Evolutionary conservation across 768 basidiomycete species (phyloP).

Genomic region (Phlebiopsis gigantea): DNA sequence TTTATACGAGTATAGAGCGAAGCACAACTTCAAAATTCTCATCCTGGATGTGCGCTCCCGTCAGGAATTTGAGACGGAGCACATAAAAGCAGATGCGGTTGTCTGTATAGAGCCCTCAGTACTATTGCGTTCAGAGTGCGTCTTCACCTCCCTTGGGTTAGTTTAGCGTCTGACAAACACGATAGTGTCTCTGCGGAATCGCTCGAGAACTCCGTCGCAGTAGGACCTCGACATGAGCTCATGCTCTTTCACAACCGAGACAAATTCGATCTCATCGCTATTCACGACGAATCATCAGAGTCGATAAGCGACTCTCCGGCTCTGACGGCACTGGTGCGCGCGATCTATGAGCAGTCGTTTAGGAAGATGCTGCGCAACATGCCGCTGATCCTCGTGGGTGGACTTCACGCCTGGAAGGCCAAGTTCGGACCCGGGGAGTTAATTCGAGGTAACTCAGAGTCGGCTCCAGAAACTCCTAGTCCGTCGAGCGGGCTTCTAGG

Average conservation of each 20-base stretch:
- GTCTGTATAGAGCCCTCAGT: slow-evolving; percentile 86
- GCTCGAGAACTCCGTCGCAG: slow-evolving; percentile 70
- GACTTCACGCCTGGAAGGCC: slow-evolving; percentile 74
- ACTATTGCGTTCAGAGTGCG: slow-evolving; percentile 63
- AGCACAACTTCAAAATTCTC: slow-evolving; percentile 50
- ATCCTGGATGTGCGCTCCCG: slow-evolving; percentile 81
- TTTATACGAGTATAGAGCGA: slow-evolving; percentile 52
- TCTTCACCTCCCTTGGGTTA: slow-evolving; percentile 6
- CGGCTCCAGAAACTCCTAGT: neutral
- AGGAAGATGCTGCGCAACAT: slow-evolving; percentile 63
- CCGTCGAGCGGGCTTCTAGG: neutral
- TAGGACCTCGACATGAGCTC: slow-evolving; percentile 66
- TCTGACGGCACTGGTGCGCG: slow-evolving; percentile 53
- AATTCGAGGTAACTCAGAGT: slow-evolving; percentile 17
- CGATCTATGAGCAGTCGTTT: slow-evolving; percentile 73
- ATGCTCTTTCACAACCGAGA: slow-evolving; percentile 79
- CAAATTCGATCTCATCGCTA: slow-evolving; percentile 81
- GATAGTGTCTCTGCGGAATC: slow-evolving; percentile 57
- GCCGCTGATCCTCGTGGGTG: slow-evolving; percentile 83
- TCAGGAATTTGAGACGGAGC: slow-evolving; percentile 69
- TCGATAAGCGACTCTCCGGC: slow-evolving; percentile 45
- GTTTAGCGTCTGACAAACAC: neutral
- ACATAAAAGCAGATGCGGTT: slow-evolving; percentile 61
- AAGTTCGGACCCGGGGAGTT: slow-evolving; percentile 44
- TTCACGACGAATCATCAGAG: slow-evolving; percentile 71